Percentiles rank a stretch among this genome's conserved stretches.
These are phyloP conservation scores for Suillus luteus DNA, from an alignment of 768 basidiomycete genomes.

Conservation along the genomic window DNA sequence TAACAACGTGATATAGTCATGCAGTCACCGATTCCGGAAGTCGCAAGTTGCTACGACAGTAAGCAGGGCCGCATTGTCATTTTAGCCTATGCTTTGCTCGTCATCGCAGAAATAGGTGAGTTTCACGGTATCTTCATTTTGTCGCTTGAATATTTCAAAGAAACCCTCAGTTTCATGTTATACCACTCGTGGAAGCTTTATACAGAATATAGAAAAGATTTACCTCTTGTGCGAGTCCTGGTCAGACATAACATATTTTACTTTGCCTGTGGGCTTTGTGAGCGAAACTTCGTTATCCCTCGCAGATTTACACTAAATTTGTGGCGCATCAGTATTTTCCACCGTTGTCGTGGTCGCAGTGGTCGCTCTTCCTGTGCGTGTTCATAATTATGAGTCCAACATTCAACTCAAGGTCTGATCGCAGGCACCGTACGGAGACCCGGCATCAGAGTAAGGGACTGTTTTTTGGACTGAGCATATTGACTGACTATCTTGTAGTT, in stretches of 20 bases:
- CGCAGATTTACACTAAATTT: not conserved
- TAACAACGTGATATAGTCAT: not conserved
- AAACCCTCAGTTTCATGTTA: not conserved
- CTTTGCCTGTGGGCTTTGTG: slow-evolving; percentile 2
- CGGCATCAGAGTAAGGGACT: not conserved
- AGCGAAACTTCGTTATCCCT: not conserved
- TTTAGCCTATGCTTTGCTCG: not conserved
- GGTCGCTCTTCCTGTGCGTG: not conserved
- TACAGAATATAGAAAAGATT: not conserved
- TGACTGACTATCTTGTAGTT: not conserved
- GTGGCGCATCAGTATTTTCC: not conserved
- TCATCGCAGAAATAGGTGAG: not conserved
- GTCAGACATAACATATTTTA: not conserved
- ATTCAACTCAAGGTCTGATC: not conserved
- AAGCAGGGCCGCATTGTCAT: not conserved
- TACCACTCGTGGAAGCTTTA: not conserved
- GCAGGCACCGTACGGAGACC: not conserved
- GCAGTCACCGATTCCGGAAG: not conserved
- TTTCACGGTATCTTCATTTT: not conserved
- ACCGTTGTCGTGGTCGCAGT: not conserved
- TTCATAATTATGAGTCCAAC: too few species aligned
- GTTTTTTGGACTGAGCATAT: not conserved
- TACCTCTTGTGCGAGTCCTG: not conserved
- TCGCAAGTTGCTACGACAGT: not conserved
- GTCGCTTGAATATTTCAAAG: not conserved